These are phyloP conservation scores for Pilobolus umbonatus DNA, from an alignment of 192 early-diverging fungal genomes.

Conservation along the genomic window DNA sequence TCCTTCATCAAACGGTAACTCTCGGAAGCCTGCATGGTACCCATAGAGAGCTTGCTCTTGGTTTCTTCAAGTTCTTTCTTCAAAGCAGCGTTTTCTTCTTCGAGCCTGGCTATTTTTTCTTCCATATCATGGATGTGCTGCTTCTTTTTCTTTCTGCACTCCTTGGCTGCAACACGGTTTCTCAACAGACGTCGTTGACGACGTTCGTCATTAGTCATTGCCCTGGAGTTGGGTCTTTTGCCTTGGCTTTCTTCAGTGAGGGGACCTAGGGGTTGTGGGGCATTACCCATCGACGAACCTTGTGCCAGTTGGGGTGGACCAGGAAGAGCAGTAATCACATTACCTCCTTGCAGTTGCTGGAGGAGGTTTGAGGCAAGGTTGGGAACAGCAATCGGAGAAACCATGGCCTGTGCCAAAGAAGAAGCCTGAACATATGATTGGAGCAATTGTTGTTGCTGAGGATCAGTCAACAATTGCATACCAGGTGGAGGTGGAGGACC, in stretches of 20 bases:
- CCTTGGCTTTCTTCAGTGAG: no score
- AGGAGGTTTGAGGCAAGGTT: no score
- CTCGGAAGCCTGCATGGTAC: conserved; percentile 49
- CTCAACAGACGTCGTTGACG: conserved; percentile 68
- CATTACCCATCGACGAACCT: background rate
- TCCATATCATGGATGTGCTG: conserved; percentile 70
- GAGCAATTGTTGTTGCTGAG: conserved; percentile 27
- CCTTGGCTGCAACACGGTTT: conserved; percentile 78
- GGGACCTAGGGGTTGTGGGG: no score
- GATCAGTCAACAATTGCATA: conserved; percentile 13
- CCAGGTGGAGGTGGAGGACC: conserved; percentile 11
- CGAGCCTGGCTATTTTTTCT: conserved; percentile 52
- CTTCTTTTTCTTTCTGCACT: conserved; percentile 83
- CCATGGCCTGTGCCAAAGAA: conserved; percentile 35
- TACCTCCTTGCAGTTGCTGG: conserved; percentile 27
- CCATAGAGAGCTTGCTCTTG: conserved; percentile 58
- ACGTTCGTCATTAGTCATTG: conserved; percentile 65
- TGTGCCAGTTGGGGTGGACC: conserved; percentile 19
- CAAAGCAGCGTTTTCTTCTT: conserved; percentile 58
- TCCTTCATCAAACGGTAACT: conserved; percentile 58
- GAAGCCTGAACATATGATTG: conserved; percentile 31
- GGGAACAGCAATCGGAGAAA: conserved; percentile 31
- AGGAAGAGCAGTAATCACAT: conserved; percentile 31
- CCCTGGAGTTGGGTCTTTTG: conserved; percentile 19
- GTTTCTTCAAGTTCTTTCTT: conserved; percentile 68